A percentile compares a stretch with the other conserved stretches of the same genome.
phyloP scores from a whole-genome alignment of 805 yeast species.

The Spathaspora sp. region DNA sequence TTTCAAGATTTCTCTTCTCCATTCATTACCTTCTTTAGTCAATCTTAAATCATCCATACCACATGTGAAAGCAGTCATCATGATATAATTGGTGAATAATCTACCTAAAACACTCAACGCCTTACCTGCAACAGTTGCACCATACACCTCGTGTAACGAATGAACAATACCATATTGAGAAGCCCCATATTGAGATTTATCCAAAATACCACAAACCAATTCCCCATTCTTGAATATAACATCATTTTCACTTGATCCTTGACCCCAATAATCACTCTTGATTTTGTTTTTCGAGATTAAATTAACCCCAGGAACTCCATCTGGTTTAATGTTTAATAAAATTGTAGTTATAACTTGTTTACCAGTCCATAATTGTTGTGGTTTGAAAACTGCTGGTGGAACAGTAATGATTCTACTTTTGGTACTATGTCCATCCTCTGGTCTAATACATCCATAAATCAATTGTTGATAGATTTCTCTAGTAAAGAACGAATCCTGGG shows the following conservation, averaged over 20 bases:
- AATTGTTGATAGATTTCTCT: slow-evolving; percentile 92
- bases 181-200: slow-evolving; percentile 98
- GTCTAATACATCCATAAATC: slow-evolving; percentile 89
- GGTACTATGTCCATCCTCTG: slow-evolving; percentile 96
- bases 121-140: slow-evolving; percentile 85
- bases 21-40: slow-evolving; percentile 83
- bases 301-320: slow-evolving; percentile 87
- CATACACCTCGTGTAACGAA: slow-evolving; percentile 93
- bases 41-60: slow-evolving; percentile 99
- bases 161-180: slow-evolving; percentile 95
- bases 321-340: slow-evolving; percentile 81
- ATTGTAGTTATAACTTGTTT: slow-evolving; percentile 95
- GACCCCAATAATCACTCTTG: slow-evolving; percentile 94
- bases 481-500: slow-evolving; percentile 85
- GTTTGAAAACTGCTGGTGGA: slow-evolving; percentile 87
- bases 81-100: slow-evolving; percentile 88
- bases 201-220: slow-evolving; percentile 86
- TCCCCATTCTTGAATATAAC: slow-evolving; percentile 87
- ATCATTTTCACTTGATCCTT: slow-evolving; percentile 75
- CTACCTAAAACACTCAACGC: slow-evolving; percentile 91
- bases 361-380: slow-evolving; percentile 94
- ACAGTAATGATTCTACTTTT: slow-evolving; percentile 62
- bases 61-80: slow-evolving; percentile 93
- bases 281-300: slow-evolving; percentile 80
- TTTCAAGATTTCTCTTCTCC: slow-evolving; percentile 81